Base-by-base conservation (phyloP, 2,329 filamentous ascomycete species). In the Aschersonia sp. region DNA sequence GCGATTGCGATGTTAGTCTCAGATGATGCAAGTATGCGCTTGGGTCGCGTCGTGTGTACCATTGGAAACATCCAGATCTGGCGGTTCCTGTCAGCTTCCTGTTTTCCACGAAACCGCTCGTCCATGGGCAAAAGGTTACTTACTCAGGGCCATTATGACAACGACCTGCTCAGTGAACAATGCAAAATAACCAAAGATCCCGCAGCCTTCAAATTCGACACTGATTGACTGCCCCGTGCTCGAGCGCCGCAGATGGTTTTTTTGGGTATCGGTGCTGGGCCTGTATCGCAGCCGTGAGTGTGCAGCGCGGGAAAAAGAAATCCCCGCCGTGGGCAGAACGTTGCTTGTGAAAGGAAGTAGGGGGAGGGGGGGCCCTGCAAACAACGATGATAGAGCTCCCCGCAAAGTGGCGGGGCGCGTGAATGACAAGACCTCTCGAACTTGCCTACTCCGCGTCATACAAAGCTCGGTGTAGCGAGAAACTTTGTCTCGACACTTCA, bases 21-120 rank as follows among this genome's bases (percentile, higher is more conserved):
- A 8, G 35, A 39, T 12, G 8, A 9, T 39, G 22, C 22, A 22
- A 22, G 22, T 22, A 22, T 22, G 22, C 22, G 22, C 22, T 22
- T 22, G 22, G 22, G 22, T 22, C 22, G 22, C 22, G 22, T 22
- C 22, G 22, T 3, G 22, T 22, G 22, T 44, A 90, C 85, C 85
- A 66, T 89, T 87, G 53, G 83, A 83, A 69, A 89, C 72, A 71
- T 90, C 85, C 64, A 90, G 73, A 71, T 90, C 85, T 89, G 60
- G 52, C 51, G 48, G 30, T 47, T 64, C 12, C 65, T 61, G 56
- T 56, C 45, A 50, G 12, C 35, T 39, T 8, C 12, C 35, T 39
- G 35, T 39, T 8, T 39, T 39, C 9, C 9, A 39, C 35, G 12
- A 39, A 39, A 12, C 35, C 35, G 35, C 9, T 39, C 35, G 12